phyloP scores from a whole-genome alignment of 768 basidiomycete genomes.

The Pilatotrama ljubarskyi region DNA sequence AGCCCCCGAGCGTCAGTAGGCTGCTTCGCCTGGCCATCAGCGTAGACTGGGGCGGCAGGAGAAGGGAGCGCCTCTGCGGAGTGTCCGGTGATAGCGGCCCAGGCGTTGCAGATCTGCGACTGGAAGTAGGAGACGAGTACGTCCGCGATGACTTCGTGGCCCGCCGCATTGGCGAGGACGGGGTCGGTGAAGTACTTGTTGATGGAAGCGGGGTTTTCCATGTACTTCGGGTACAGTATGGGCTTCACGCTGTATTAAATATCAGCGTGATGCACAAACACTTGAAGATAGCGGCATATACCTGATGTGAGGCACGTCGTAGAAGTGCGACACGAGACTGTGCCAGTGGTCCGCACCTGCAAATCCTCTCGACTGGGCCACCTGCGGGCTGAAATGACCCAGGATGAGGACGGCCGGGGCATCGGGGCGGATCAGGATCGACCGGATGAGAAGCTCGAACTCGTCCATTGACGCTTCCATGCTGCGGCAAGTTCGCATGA shows the following conservation, averaged over 20 bases:
- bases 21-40: slow-evolving; percentile 38
- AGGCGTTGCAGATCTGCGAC: slow-evolving; percentile 82
- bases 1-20: slow-evolving; percentile 58
- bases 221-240: slow-evolving; percentile 78
- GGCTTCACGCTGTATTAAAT: slow-evolving; percentile 63
- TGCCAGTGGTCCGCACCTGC: slow-evolving; percentile 91
- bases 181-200: slow-evolving; percentile 79
- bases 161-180: slow-evolving; percentile 73
- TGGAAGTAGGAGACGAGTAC: slow-evolving; percentile 91
- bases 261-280: background rate
- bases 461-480: slow-evolving; percentile 78
- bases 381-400: slow-evolving; percentile 92
- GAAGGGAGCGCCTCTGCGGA: slow-evolving; percentile 60
- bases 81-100: slow-evolving; percentile 70
- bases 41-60: slow-evolving; percentile 31
- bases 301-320: slow-evolving; percentile 93
- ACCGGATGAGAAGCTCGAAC: slow-evolving; percentile 92
- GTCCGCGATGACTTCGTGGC: slow-evolving; percentile 89
- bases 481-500: background rate
- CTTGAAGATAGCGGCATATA: slow-evolving; percentile 27
- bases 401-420: slow-evolving; percentile 90
- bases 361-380: slow-evolving; percentile 77
- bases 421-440: slow-evolving; percentile 86
- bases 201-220: slow-evolving; percentile 65
- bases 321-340: slow-evolving; percentile 90